Evolutionary conservation across 2,329 filamentous ascomycete genomes (phyloP).

Genomic region (Monosporascus sp.): DNA sequence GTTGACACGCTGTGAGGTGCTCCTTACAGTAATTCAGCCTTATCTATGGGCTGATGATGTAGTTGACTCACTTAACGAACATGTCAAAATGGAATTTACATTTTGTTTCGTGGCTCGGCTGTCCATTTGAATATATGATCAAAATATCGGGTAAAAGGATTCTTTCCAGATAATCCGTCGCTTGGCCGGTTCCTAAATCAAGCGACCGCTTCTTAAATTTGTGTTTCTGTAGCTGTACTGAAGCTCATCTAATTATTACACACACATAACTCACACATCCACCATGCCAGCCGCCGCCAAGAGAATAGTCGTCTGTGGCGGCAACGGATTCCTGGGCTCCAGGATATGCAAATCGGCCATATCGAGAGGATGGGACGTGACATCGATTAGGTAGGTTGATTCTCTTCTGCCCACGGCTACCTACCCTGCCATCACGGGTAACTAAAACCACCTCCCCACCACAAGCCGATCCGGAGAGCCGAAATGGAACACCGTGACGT

Average conservation of each 20-base stretch:
- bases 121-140: not conserved
- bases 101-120: not conserved
- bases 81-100: no score
- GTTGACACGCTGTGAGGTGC: not conserved
- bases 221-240: no score
- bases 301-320: slow-evolving; percentile 84
- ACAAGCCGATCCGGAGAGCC: slow-evolving; percentile 83
- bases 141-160: not conserved
- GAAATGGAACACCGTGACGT: slow-evolving; percentile 74
- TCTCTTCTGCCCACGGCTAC: not conserved
- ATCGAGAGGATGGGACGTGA: slow-evolving; percentile 83
- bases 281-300: slow-evolving; percentile 59
- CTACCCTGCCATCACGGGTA: not conserved
- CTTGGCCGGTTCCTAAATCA: not conserved
- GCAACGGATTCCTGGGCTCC: slow-evolving; percentile 83
- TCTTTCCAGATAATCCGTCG: not conserved
- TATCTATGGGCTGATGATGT: slow-evolving; percentile 21
- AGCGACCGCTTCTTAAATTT: not conserved
- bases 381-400: slow-evolving; percentile 70
- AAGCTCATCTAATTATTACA: not conserved
- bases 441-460: slow-evolving; percentile 8
- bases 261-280: slow-evolving; percentile 10
- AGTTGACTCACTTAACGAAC: slow-evolving; percentile 9
- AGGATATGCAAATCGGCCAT: slow-evolving; percentile 90
- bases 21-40: not conserved